Percentiles rank a stretch among this genome's conserved stretches.
These are phyloP conservation scores for Paramyrothecium roridum DNA, from an alignment of 2,329 filamentous ascomycete genomes.

Conservation along the genomic window DNA sequence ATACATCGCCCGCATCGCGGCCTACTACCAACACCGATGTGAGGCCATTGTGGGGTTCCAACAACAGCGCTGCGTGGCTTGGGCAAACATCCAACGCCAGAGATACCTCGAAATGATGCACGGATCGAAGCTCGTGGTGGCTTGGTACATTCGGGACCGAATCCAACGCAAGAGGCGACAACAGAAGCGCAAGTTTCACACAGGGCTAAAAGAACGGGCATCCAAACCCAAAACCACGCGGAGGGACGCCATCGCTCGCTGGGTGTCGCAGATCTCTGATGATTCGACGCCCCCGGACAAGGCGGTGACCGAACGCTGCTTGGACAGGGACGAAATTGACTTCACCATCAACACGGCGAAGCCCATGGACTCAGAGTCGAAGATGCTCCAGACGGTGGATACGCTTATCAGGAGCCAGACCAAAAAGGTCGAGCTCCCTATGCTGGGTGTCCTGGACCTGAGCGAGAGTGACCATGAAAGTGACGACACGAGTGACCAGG, in stretches of 20 bases:
- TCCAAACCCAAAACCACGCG: constrained; percentile 30
- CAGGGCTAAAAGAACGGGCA: constrained; percentile 31
- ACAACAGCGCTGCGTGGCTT: constrained; percentile 44
- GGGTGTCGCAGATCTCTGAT: constrained; percentile 38
- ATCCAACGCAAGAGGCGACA: constrained; percentile 38
- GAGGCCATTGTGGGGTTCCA: constrained; percentile 44
- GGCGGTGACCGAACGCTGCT: constrained; percentile 18
- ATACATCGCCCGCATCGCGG: constrained; percentile 44
- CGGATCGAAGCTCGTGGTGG: constrained; percentile 45
- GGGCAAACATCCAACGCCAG: constrained; percentile 42
- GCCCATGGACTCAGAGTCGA: constrained; percentile 36
- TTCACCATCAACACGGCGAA: constrained; percentile 38
- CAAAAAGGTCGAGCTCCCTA: constrained; percentile 40
- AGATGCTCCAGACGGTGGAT: constrained; percentile 41
- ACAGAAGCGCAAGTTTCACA: constrained; percentile 37
- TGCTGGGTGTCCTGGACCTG: constrained; percentile 41
- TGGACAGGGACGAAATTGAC: constrained; percentile 20
- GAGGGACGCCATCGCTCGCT: constrained; percentile 38
- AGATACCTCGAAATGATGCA: constrained; percentile 47
- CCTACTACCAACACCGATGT: constrained; percentile 46
- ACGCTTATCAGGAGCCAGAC: constrained; percentile 46
- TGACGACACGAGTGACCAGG: constrained; percentile 26
- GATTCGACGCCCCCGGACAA: constrained; percentile 26
- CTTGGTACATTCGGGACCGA: constrained; percentile 47
- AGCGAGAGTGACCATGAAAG: constrained; percentile 41